A percentile compares a stretch with the other conserved stretches of the same genome.
Evolutionary conservation across 768 basidiomycete genomes (phyloP).

Genomic region (Rhodosporidiobolus sp.): DNA sequence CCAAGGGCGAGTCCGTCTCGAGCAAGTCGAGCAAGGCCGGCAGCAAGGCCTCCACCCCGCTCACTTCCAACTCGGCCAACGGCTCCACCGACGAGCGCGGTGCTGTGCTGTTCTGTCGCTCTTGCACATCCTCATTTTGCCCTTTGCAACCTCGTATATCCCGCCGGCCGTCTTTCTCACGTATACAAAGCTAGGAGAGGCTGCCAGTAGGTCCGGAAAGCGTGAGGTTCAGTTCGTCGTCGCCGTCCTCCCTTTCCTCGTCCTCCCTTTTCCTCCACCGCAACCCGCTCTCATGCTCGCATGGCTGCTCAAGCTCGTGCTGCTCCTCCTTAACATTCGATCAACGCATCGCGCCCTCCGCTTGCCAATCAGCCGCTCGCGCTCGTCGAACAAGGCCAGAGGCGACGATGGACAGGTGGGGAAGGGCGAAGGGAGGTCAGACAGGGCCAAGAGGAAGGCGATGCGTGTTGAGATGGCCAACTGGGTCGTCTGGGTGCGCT

Average conservation of each 20-base stretch:
- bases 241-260: not conserved
- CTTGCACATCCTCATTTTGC: not conserved
- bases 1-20: slow-evolving; percentile 52
- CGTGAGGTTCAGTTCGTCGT: no score
- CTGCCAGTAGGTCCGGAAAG: no score
- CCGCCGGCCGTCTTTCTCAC: not conserved
- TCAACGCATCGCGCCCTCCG: not conserved
- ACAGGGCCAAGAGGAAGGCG: not conserved
- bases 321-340: not conserved
- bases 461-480: slow-evolving; percentile 10
- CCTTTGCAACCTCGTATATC: not conserved
- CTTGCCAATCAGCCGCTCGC: not conserved
- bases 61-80: slow-evolving; percentile 73
- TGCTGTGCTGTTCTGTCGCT: no score
- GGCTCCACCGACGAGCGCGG: slow-evolving; percentile 67
- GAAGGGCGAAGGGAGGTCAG: not conserved
- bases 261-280: not conserved
- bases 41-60: slow-evolving; percentile 67
- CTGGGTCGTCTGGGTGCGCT: slow-evolving; percentile 30
- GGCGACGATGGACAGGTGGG: accelerated
- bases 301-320: slow-evolving; percentile 24
- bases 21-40: slow-evolving; percentile 55
- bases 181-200: slow-evolving; percentile 10
- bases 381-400: slow-evolving; percentile 10
- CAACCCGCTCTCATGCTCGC: slow-evolving; percentile 15